Evolutionary conservation across 1,284 basidiomycete genomes (phyloP), one percentile per base, ranked within the genome.

Genomic region (Phylloporus sp.): DNA sequence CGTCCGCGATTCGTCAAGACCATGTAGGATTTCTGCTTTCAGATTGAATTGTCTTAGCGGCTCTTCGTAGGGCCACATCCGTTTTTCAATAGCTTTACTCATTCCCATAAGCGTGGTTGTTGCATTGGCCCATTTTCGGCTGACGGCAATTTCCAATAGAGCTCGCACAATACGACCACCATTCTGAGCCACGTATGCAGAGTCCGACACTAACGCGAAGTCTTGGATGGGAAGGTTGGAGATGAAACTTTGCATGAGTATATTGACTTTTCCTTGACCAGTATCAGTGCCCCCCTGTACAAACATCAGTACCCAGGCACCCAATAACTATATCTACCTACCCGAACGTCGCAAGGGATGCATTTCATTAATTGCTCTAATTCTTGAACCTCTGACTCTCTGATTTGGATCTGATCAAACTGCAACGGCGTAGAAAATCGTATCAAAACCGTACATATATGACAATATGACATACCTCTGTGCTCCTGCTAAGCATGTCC

Each of bases 181-280:
- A 72, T 99, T 99, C 72, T 96, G 94, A 34, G 94, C 93, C 46
- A 90, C 94, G 73, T 98, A 99, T 6, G 91, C 95, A 70, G 90
- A 92, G 75, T 99, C 98, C 1, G 97, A 99, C 3, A 99, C 92
- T 58, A 99, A 82, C 13, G 98, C 98, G 76, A 98, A 99, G 79
- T 99, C 98, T 65, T 98, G 93, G 29, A 98, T 82, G 51, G 82
- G 84, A 28, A 88, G 84, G 58, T 86, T 82, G 29, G 95, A 98
- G 66, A 99, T 95, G 76, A 89, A 93, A 6, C 90, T 92, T 79
- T 99, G 98, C 31, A 99, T 82, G 39, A 99, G 83, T 63, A 99
- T 94, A 76, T 98, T 99, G 77, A 98, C 95, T 81, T 99, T 99
- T 58, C 93, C 79, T 37, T 77, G 76, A 53, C 72, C 86, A n/a